A percentile compares a stretch with the other conserved stretches of the same genome.
These are phyloP conservation scores for Penicillium cosmopolitanum DNA, from an alignment of 495 filamentous ascomycete species.

Conservation along the genomic window DNA sequence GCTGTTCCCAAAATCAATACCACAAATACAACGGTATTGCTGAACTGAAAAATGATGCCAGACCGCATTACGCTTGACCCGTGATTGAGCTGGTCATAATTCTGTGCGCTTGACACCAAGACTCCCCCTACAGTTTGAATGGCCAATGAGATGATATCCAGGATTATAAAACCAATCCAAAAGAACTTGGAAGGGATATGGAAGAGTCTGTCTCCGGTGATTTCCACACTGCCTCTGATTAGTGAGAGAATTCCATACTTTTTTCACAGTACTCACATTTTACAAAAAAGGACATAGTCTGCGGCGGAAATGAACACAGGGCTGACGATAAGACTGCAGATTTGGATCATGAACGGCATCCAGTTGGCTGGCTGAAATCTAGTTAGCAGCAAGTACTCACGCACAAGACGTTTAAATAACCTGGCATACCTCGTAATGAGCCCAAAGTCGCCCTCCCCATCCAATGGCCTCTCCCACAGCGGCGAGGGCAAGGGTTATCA, in stretches of 20 bases:
- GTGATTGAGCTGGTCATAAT: background rate
- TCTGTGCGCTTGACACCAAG: constrained; percentile 4
- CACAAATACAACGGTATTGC: constrained; percentile 10
- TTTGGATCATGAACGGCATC: constrained; percentile 15
- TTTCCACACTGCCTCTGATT: constrained; percentile 7
- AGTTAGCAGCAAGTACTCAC: background rate
- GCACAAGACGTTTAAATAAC: background rate
- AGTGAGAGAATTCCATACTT: background rate
- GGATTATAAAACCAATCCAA: constrained; percentile 7
- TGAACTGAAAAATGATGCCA: constrained; percentile 15
- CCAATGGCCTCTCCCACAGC: constrained; percentile 7
- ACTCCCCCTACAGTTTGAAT: constrained; percentile 14
- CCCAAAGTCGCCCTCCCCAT: constrained; percentile 10
- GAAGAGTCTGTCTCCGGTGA: constrained; percentile 2
- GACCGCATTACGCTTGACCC: constrained; percentile 4
- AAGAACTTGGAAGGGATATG: constrained; percentile 1
- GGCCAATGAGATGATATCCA: constrained; percentile 13
- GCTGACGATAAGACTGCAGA: constrained; percentile 12
- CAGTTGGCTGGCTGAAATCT: background rate
- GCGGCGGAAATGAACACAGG: constrained; percentile 11
- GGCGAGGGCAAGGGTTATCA: constrained; percentile 6
- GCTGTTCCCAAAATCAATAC: background rate
- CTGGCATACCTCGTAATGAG: constrained; percentile 5
- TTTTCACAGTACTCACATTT: constrained; percentile 8
- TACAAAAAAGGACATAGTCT: constrained; percentile 13